Conservation (phyloP, 164 flowering plant genomes). For the Tinospora cordifolia region DNA sequence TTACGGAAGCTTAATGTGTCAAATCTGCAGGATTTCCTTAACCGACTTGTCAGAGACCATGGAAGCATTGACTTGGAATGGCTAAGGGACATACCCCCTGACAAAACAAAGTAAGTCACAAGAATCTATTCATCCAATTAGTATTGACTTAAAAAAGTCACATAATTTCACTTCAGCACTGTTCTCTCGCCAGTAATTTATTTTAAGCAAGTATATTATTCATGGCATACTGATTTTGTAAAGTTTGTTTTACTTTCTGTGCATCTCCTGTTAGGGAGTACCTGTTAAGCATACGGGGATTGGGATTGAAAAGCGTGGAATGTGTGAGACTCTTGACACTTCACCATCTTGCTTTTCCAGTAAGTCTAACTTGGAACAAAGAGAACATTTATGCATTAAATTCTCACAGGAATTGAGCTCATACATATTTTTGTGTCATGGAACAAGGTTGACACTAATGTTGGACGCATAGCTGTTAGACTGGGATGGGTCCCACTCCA, state of each 20-base stretch:
- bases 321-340: conserved; percentile 92
- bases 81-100: conserved; percentile 94
- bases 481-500: conserved; percentile 93
- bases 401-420: background rate
- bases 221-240: background rate
- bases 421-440: conserved; percentile 3
- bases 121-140: background rate
- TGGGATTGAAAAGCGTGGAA: conserved; percentile 95
- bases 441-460: conserved; percentile 81
- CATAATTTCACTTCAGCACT: background rate
- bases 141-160: no score
- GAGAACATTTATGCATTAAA: background rate
- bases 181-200: background rate
- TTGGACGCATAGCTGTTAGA: conserved; percentile 75
- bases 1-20: conserved; percentile 11
- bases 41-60: conserved; percentile 72
- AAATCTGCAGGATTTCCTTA: conserved; percentile 68
- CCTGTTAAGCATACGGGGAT: conserved; percentile 73
- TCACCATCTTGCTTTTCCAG: conserved; percentile 96
- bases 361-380: conserved; percentile 38
- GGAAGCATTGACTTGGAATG: conserved; percentile 93
- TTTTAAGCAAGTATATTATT: background rate
- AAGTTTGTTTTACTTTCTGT: background rate
- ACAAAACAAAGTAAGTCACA: conserved; percentile 83
- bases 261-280: conserved; percentile 50